These are phyloP conservation scores for Scutellospora calospora DNA, from an alignment of 371 early-diverging fungal species.

Conservation along the genomic window DNA sequence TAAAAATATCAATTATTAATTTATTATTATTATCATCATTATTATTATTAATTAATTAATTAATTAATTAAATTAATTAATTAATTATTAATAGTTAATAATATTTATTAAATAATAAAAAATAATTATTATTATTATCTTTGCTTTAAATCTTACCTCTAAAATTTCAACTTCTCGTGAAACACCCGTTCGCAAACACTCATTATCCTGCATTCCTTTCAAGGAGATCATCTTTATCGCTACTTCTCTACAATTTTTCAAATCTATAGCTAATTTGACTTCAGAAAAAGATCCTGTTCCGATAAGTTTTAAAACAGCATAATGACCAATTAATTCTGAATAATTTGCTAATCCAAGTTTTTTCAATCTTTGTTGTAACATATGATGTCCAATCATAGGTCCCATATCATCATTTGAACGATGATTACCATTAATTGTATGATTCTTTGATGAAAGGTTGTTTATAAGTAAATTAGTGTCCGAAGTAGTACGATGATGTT, in stretches of 20 bases:
- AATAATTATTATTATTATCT: slow-evolving; percentile 49
- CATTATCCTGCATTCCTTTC: slow-evolving; percentile 41
- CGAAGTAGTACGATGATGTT: neutral
- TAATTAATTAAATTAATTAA: slow-evolving; percentile 73
- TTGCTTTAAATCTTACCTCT: slow-evolving; percentile 52
- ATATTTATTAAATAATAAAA: too few relatives aligned
- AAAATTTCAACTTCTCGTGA: slow-evolving; percentile 26
- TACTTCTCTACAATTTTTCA: slow-evolving; percentile 72
- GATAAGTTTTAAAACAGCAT: slow-evolving; percentile 28
- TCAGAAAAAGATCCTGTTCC: slow-evolving; percentile 83
- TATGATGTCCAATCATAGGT: slow-evolving; percentile 13
- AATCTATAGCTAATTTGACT: slow-evolving; percentile 82
- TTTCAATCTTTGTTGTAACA: neutral
- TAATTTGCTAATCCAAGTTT: neutral
- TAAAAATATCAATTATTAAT: neutral
- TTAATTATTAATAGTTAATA: too few relatives aligned
- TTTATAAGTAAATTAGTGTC: neutral
- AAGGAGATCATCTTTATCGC: slow-evolving; percentile 32
- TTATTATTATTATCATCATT: too few relatives aligned
- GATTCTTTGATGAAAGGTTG: neutral
- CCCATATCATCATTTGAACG: neutral
- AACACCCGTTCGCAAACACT: slow-evolving; percentile 17
- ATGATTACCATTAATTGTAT: neutral
- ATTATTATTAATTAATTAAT: neutral
- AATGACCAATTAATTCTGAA: slow-evolving; percentile 30